These are phyloP conservation scores for Rhynchospora pubera DNA, from an alignment of 176 grass and related monocot species.

Conservation along the genomic window DNA sequence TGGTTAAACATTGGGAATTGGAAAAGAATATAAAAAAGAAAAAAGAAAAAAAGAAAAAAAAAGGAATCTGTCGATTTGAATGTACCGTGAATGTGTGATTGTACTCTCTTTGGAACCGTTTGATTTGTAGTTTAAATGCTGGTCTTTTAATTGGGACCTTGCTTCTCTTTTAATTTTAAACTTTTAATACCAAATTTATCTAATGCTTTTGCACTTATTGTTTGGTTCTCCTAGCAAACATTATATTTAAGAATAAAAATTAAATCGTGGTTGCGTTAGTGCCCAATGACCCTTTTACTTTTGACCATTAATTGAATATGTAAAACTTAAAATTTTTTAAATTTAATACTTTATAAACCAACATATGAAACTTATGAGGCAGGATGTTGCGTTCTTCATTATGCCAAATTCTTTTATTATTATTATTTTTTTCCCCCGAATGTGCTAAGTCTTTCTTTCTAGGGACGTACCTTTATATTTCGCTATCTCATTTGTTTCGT, in stretches of 20 bases:
- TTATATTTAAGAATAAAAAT: neutral
- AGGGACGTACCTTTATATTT: neutral
- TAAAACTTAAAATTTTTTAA: too few species aligned
- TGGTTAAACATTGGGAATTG: neutral
- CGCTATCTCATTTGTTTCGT: neutral
- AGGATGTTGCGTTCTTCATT: neutral
- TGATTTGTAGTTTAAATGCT: neutral
- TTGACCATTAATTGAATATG: neutral
- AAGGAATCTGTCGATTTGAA: slow-evolving; percentile 8
- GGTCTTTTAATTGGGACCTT: neutral
- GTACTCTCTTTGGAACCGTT: neutral
- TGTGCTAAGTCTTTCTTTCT: neutral
- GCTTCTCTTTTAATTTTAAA: neutral
- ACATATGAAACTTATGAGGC: neutral
- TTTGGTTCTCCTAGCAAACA: neutral
- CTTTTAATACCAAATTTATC: neutral
- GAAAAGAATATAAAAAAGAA: neutral
- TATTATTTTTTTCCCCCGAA: neutral
- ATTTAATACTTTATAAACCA: neutral
- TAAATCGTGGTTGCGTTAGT: neutral
- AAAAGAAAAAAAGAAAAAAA: neutral
- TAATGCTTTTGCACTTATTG: neutral
- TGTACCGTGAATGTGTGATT: neutral
- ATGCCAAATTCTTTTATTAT: too few species aligned
- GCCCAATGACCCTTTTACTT: neutral